These are phyloP conservation scores for Hemileccinum rubropunctum DNA, from an alignment of 768 basidiomycete species.

Conservation along the genomic window DNA sequence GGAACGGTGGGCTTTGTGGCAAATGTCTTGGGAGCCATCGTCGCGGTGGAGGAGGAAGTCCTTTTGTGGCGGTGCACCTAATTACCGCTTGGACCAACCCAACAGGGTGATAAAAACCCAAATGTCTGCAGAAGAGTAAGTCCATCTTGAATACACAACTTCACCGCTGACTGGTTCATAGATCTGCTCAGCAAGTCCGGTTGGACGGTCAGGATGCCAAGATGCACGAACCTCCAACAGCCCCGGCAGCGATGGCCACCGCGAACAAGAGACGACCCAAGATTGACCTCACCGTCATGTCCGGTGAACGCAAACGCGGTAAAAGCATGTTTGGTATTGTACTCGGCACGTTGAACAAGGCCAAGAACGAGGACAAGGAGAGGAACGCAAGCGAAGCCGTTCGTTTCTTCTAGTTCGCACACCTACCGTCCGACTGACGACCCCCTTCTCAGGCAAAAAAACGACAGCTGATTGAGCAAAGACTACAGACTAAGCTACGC, in stretches of 20 bases:
- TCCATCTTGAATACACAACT: background rate
- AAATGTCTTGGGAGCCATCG: constrained; percentile 22
- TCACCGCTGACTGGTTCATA: constrained; percentile 13
- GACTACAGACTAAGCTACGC: constrained; percentile 79
- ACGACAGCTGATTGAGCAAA: constrained; percentile 77
- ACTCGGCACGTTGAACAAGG: constrained; percentile 81
- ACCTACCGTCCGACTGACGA: constrained; percentile 6
- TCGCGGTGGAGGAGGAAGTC: background rate
- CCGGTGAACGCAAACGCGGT: constrained; percentile 75
- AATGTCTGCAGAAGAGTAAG: constrained; percentile 59
- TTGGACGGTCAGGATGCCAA: constrained; percentile 31
- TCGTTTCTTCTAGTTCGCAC: constrained; percentile 17
- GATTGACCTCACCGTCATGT: constrained; percentile 55
- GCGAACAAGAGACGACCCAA: constrained; percentile 66
- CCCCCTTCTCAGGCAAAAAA: constrained; percentile 66
- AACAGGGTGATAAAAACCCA: constrained; percentile 19
- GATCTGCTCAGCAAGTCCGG: constrained; percentile 30
- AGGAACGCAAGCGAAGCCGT: constrained; percentile 85
- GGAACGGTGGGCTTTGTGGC: constrained; percentile 4
- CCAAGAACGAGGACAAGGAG: constrained; percentile 84
- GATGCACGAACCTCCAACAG: constrained; percentile 42
- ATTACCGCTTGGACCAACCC: constrained; percentile 17
- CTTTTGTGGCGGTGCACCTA: constrained; percentile 15
- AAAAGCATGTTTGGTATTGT: constrained; percentile 87
- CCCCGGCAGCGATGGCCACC: constrained; percentile 42